Conservation (phyloP, 805 yeast species). For the Nakazawaea peltata region DNA sequence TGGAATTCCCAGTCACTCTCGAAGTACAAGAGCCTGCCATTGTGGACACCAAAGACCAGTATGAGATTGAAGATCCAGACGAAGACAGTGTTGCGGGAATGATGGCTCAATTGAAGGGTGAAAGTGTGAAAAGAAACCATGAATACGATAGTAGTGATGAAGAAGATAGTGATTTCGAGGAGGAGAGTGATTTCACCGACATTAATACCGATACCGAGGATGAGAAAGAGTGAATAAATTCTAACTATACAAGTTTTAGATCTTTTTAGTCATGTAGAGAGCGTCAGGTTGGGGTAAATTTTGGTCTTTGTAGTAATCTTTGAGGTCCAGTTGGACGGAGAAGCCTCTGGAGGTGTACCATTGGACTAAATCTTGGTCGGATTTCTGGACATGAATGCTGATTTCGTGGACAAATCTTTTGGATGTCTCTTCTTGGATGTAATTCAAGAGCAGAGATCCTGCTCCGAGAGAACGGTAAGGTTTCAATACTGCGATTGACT, state of each 20-base stretch:
- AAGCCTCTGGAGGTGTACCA: constrained; percentile 34
- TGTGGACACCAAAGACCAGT: constrained; percentile 29
- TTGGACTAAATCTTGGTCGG: constrained; percentile 21
- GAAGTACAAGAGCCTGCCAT: constrained; percentile 50
- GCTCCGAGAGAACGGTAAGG: constrained; percentile 56
- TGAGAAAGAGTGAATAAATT: constrained; percentile 22
- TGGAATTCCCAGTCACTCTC: constrained; percentile 64
- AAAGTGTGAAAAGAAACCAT: constrained; percentile 33
- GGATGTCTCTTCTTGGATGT: constrained; percentile 48
- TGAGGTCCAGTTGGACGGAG: constrained; percentile 17
- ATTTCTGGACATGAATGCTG: constrained; percentile 28
- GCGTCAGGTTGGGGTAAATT: constrained; percentile 31
- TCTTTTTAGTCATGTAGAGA: constrained; percentile 20
- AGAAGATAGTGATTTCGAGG: constrained; percentile 22
- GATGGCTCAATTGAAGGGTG: constrained; percentile 61
- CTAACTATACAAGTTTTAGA: constrained; percentile 13
- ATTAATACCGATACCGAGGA: constrained; percentile 60
- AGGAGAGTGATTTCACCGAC: constrained; percentile 33
- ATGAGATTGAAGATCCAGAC: constrained; percentile 63
- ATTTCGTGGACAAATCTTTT: constrained; percentile 34
- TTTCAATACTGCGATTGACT: constrained; percentile 58
- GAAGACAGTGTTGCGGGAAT: constrained; percentile 75
- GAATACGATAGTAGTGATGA: constrained; percentile 13
- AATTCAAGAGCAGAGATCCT: constrained; percentile 50
- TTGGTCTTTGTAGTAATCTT: constrained; percentile 30